phyloP scores from a whole-genome alignment of 2,329 filamentous ascomycete genomes.

The Pseudogymnoascus sp. region DNA sequence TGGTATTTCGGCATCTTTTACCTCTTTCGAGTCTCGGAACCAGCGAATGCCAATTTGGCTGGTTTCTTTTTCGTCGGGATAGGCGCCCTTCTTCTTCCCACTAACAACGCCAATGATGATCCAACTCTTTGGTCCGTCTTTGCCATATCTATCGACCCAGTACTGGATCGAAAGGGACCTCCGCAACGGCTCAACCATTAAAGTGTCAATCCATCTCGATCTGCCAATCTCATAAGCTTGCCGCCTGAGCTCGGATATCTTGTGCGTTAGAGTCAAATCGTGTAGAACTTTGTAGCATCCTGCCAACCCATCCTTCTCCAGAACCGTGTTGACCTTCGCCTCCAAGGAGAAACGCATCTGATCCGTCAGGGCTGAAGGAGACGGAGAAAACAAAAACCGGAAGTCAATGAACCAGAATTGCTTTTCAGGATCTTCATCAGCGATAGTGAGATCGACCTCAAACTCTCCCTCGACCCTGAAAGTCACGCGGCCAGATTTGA shows the following conservation, averaged over 20 bases:
- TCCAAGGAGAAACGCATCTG: conserved; percentile 61
- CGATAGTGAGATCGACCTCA: conserved; percentile 86
- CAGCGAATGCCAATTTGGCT: conserved; percentile 62
- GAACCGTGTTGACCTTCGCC: conserved; percentile 59
- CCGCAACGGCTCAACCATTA: conserved; percentile 72
- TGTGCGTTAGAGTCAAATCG: conserved; percentile 80
- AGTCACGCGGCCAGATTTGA: conserved; percentile 80
- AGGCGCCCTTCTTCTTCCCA: conserved; percentile 41
- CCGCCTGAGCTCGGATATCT: conserved; percentile 71
- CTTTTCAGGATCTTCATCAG: conserved; percentile 70
- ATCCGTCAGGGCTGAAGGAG: conserved; percentile 52
- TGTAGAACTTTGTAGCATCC: conserved; percentile 85
- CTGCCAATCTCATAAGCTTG: conserved; percentile 66
- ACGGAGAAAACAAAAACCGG: conserved; percentile 71
- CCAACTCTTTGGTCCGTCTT: conserved; percentile 71
- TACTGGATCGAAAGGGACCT: conserved; percentile 83
- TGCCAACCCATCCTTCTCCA: conserved; percentile 61
- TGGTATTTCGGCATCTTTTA: conserved; percentile 57
- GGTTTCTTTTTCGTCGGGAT: conserved; percentile 36
- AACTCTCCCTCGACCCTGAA: conserved; percentile 80
- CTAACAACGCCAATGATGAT: conserved; percentile 76
- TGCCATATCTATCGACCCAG: conserved; percentile 59
- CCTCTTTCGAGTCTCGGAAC: conserved; percentile 75
- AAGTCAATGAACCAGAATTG: conserved; percentile 96
- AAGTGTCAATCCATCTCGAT: conserved; percentile 66